Evolutionary conservation across 768 basidiomycete genomes (phyloP).

Genomic region (Postia placenta): DNA sequence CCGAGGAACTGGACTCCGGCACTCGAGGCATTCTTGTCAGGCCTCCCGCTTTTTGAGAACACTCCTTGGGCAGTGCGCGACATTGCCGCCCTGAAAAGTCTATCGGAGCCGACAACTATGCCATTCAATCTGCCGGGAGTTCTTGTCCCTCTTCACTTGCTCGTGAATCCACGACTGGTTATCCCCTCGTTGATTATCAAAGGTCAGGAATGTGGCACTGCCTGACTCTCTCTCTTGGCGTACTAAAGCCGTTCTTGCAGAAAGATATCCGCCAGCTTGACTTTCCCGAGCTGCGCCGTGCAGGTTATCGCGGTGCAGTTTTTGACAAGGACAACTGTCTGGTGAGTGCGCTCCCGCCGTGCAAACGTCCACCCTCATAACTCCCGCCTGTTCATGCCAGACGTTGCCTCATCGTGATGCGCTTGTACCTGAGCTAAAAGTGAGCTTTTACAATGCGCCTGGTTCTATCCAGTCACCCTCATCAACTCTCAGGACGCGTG

Average conservation of each 20-base stretch:
- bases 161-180: constrained; percentile 60
- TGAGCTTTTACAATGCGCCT: constrained; percentile 25
- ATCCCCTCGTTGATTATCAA: constrained; percentile 60
- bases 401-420: constrained; percentile 74
- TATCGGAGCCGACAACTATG: no score
- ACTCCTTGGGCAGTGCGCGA: no score
- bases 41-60: no score
- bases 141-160: constrained; percentile 63
- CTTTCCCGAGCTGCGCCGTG: constrained; percentile 60
- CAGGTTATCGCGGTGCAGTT: constrained; percentile 85
- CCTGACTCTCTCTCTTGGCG: not conserved
- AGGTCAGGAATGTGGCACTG: constrained; percentile 40
- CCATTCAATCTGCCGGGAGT: constrained; percentile 71
- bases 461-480: not conserved
- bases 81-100: no score
- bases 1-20: no score
- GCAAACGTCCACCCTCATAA: not conserved
- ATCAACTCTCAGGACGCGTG: constrained; percentile 55
- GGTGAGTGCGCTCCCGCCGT: constrained; percentile 39
- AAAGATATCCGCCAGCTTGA: constrained; percentile 85
- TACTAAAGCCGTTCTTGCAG: constrained; percentile 9
- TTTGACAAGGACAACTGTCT: constrained; percentile 99
- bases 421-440: constrained; percentile 72
- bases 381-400: constrained; percentile 31
- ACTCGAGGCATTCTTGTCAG: no score